These are phyloP conservation scores for Trichoderma afroharzianum DNA, from an alignment of 2,329 filamentous ascomycete species.

Conservation along the genomic window DNA sequence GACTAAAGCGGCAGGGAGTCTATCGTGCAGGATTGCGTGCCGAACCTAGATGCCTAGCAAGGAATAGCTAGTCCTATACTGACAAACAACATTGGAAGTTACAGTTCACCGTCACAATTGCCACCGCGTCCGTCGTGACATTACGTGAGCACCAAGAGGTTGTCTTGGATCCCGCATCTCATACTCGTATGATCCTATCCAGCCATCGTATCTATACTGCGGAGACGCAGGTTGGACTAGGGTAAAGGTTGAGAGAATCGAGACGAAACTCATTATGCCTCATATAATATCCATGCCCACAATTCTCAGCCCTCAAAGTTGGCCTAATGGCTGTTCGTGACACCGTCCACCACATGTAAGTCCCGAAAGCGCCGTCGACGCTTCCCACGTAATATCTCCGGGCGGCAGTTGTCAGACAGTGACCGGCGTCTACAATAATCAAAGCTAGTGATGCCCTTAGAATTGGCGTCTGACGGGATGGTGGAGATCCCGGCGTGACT, in stretches of 20 bases:
- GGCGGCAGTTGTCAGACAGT: not conserved
- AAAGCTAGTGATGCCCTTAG: not conserved
- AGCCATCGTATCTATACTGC: not conserved
- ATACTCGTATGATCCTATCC: not conserved
- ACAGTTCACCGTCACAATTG: not conserved
- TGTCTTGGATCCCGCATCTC: not conserved
- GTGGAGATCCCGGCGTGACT: not conserved
- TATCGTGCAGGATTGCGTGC: not conserved
- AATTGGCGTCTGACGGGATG: not conserved
- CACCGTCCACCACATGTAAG: not conserved
- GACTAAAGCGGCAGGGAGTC: not conserved
- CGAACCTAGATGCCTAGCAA: not conserved
- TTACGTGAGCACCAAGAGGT: not conserved
- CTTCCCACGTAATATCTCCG: conserved; percentile 10
- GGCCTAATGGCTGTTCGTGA: not conserved
- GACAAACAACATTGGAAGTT: not conserved
- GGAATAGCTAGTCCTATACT: not conserved
- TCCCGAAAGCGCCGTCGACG: not conserved
- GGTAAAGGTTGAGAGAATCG: not conserved
- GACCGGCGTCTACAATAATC: not conserved
- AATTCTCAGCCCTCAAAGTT: not conserved
- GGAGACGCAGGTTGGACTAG: too few relatives aligned
- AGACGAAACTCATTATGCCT: not conserved
- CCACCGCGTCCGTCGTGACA: not conserved
- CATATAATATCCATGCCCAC: too few relatives aligned